These are phyloP conservation scores for Nicotiana benthamiana DNA, from an alignment of 257 asterid species.

Conservation along the genomic window DNA sequence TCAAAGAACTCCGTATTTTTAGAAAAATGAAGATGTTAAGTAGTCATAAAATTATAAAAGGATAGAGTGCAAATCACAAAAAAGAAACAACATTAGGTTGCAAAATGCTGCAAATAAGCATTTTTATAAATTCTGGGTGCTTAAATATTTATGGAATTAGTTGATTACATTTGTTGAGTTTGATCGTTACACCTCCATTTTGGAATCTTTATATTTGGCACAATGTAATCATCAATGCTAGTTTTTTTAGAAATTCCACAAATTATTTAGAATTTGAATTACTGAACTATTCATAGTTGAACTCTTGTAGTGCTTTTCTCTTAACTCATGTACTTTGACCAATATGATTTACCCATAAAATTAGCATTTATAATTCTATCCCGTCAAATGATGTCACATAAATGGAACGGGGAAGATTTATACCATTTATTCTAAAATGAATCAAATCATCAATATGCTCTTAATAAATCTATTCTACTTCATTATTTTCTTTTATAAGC, in stretches of 20 bases:
- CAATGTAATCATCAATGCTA: not conserved
- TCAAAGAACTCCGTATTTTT: not conserved
- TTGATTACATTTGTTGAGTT: not conserved
- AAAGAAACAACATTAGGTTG: too few species aligned
- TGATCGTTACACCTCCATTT: not conserved
- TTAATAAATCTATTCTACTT: not conserved
- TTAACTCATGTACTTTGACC: not conserved
- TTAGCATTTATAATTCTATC: not conserved
- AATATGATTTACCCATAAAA: not conserved
- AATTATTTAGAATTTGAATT: too few species aligned
- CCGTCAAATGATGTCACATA: not conserved
- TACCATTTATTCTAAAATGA: not conserved
- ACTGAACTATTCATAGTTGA: not conserved
- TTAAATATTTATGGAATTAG: not conserved
- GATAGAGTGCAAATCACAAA: not conserved
- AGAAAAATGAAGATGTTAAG: not conserved
- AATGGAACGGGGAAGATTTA: not conserved
- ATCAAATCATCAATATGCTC: not conserved
- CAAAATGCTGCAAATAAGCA: too few species aligned
- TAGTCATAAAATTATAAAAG: not conserved
- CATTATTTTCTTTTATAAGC: too few species aligned
- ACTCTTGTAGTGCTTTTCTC: not conserved
- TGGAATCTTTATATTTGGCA: not conserved
- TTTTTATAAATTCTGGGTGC: too few species aligned
- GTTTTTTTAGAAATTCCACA: not conserved